Conservation (phyloP, 805 yeast genomes). For the Debaryomyces tyrocola region DNA sequence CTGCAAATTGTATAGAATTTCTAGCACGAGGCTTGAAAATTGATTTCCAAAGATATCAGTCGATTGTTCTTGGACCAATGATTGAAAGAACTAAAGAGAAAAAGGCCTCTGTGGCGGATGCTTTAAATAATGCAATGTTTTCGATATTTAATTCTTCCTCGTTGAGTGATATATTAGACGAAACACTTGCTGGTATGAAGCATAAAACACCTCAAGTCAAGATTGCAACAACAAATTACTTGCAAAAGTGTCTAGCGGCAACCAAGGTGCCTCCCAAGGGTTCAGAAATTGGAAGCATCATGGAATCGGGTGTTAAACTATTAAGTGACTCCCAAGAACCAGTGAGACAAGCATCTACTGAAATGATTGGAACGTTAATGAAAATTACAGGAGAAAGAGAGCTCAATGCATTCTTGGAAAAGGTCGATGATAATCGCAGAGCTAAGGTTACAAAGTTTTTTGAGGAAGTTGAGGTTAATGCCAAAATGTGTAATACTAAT, state of each 20-base stretch:
- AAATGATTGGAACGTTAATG: slow-evolving; percentile 77
- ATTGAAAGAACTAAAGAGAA: slow-evolving; percentile 87
- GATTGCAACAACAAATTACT: slow-evolving; percentile 64
- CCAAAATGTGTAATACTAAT: slow-evolving; percentile 20
- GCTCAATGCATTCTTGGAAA: slow-evolving; percentile 56
- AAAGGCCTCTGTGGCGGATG: slow-evolving; percentile 73
- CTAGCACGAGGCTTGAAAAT: slow-evolving; percentile 66
- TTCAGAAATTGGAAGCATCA: slow-evolving; percentile 56
- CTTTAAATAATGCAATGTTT: slow-evolving; percentile 66
- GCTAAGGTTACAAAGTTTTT: slow-evolving; percentile 61
- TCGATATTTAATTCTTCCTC: slow-evolving; percentile 56
- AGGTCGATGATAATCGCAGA: slow-evolving; percentile 75
- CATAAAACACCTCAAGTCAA: slow-evolving; percentile 85
- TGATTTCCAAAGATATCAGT: slow-evolving; percentile 55
- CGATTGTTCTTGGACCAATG: slow-evolving; percentile 55
- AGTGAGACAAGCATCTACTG: slow-evolving; percentile 74
- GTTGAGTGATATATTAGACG: slow-evolving; percentile 57
- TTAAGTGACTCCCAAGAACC: slow-evolving; percentile 83
- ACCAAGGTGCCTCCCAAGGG: slow-evolving; percentile 50
- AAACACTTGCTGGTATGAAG: slow-evolving; percentile 55
- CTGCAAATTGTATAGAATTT: slow-evolving; percentile 63
- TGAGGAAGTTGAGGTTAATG: slow-evolving; percentile 54
- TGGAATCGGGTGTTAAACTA: slow-evolving; percentile 58
- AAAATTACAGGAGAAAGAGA: slow-evolving; percentile 78
- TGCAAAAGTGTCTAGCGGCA: slow-evolving; percentile 60